Evolutionary conservation across 106 monocot species (phyloP).

Genomic region (Iris macrosiphon): DNA sequence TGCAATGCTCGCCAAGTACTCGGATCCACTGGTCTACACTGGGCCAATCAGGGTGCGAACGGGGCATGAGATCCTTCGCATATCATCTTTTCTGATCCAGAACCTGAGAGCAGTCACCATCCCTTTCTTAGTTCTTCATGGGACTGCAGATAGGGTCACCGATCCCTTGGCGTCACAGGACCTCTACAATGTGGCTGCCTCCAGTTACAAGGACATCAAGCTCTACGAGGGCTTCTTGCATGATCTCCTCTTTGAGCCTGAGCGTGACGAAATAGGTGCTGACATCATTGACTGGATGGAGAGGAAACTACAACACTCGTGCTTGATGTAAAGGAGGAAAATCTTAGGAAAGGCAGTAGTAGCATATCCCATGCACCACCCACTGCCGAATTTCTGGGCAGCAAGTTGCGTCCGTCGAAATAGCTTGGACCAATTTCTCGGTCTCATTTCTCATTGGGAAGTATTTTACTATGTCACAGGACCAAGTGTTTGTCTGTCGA

Average conservation of each 20-base stretch:
- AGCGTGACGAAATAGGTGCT: conserved; percentile 51
- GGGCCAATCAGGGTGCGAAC: conserved; percentile 71
- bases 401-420: too few species aligned
- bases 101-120: conserved; percentile 61
- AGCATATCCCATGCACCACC: too few species aligned
- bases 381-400: too few species aligned
- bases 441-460: too few species aligned
- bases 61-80: conserved; percentile 73
- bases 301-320: conserved; percentile 23
- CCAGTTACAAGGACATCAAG: conserved; percentile 56
- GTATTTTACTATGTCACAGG: too few species aligned
- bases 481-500: too few species aligned
- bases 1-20: conserved; percentile 70
- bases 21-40: conserved; percentile 75
- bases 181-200: conserved; percentile 65
- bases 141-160: conserved; percentile 79
- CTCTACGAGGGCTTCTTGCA: conserved; percentile 93
- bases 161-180: conserved; percentile 85
- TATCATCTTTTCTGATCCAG: conserved; percentile 56
- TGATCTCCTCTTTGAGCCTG: conserved; percentile 92
- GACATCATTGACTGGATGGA: conserved; percentile 91
- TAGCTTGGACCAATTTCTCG: not conserved
- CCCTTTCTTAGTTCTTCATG: conserved; percentile 91
- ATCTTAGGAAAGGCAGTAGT: too few species aligned
- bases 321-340: not conserved